Percentiles rank a stretch among this genome's conserved stretches.
Conservation (phyloP, 2,329 filamentous ascomycete genomes). For the Penicillium sp. region DNA sequence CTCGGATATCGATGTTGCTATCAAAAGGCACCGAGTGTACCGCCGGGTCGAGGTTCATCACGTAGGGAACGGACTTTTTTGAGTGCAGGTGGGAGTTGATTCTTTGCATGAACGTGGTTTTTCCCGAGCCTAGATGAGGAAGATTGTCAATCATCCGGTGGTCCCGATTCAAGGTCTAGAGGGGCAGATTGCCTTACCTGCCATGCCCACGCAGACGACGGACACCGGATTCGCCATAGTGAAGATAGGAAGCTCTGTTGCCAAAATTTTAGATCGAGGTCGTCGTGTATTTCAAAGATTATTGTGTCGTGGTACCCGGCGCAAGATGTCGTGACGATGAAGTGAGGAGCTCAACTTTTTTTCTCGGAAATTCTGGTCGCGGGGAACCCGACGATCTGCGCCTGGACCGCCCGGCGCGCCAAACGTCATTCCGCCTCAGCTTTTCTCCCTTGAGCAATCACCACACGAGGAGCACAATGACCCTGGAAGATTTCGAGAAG, state of each 20-base stretch:
- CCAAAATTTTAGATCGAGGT: neutral
- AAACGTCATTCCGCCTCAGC: constrained; percentile 34
- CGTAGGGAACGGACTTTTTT: constrained; percentile 79
- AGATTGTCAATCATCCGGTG: constrained; percentile 4
- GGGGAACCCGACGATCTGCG: constrained; percentile 29
- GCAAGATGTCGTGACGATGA: neutral
- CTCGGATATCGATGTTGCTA: constrained; percentile 96
- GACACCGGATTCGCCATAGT: constrained; percentile 60
- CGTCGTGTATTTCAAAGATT: neutral
- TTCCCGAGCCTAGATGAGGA: constrained; percentile 69
- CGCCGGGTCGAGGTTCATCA: constrained; percentile 94
- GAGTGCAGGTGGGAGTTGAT: constrained; percentile 91
- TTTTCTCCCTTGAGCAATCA: constrained; percentile 14
- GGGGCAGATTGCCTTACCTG: constrained; percentile 55
- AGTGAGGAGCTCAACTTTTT: constrained; percentile 19
- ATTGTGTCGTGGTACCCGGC: neutral
- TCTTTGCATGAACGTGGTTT: constrained; percentile 99
- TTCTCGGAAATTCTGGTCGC: constrained; percentile 28
- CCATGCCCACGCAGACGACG: constrained; percentile 96
- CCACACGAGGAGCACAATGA: constrained; percentile 44
- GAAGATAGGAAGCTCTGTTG: constrained; percentile 1
- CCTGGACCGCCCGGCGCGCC: constrained; percentile 30
- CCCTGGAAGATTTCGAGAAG: constrained; percentile 74
- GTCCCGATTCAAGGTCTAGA: neutral
- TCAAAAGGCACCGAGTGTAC: constrained; percentile 93